A percentile compares a stretch with the other conserved stretches of the same genome.
Conservation (phyloP, 305 asterid genomes). For the Fraxinus velutina region DNA sequence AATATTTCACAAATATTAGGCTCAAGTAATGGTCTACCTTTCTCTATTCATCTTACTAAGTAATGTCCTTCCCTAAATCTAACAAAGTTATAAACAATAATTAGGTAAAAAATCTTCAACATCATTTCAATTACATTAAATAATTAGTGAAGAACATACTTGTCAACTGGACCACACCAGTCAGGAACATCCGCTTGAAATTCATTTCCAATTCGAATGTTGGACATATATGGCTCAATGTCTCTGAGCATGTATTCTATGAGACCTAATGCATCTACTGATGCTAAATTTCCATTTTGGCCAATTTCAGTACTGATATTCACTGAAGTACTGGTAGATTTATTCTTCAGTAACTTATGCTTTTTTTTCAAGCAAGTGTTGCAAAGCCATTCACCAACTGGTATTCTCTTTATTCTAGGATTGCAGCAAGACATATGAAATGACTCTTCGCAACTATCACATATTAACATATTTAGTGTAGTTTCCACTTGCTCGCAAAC, state of each 20-base stretch:
- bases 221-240: conserved; percentile 51
- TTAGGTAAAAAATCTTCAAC: background rate
- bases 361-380: conserved; percentile 66
- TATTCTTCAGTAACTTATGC: conserved; percentile 49
- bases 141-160: conserved; percentile 49
- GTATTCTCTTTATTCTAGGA: conserved; percentile 49
- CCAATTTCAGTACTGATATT: conserved; percentile 28
- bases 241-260: conserved; percentile 55
- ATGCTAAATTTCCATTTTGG: conserved; percentile 27
- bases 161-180: conserved; percentile 57
- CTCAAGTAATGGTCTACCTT: background rate
- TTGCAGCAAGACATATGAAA: conserved; percentile 72
- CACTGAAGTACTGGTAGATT: conserved; percentile 34
- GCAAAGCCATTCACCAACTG: conserved; percentile 75
- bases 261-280: conserved; percentile 48
- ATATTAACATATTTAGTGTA: conserved; percentile 57
- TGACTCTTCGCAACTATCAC: conserved; percentile 73
- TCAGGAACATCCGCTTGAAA: conserved; percentile 78
- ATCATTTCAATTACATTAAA: background rate
- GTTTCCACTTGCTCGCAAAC: conserved; percentile 47
- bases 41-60: background rate
- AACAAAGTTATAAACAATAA: conserved; percentile 11
- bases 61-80: conserved; percentile 6
- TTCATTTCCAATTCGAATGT: conserved; percentile 62
- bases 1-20: background rate